Evolutionary conservation across 2,329 filamentous ascomycete genomes (phyloP).

Genomic region (Taxawa tesnikishii): DNA sequence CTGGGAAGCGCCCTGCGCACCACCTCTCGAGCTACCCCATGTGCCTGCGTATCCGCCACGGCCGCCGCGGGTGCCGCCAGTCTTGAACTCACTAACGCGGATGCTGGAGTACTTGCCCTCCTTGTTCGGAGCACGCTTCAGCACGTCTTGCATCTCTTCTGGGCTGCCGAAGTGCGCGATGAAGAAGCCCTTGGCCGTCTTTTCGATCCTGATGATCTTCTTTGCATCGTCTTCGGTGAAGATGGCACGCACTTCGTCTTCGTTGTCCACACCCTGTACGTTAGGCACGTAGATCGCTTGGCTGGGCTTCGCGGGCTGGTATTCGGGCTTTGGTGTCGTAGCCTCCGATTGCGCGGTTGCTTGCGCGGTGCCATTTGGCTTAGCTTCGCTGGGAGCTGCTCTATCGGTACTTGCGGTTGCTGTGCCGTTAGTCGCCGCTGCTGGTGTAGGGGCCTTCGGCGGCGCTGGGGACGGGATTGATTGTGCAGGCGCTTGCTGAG

Average conservation of each 20-base stretch:
- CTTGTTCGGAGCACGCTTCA: conserved; percentile 59
- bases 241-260: conserved; percentile 64
- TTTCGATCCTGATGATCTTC: conserved; percentile 59
- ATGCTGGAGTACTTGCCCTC: conserved; percentile 40
- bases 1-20: conserved; percentile 20
- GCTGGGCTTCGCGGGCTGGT: conserved; percentile 46
- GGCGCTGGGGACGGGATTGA: conserved; percentile 12
- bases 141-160: conserved; percentile 70
- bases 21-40: conserved; percentile 55
- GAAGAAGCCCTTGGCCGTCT: conserved; percentile 69
- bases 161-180: conserved; percentile 72
- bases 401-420: conserved; percentile 20
- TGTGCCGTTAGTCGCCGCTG: conserved; percentile 39
- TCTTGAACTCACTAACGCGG: conserved; percentile 58
- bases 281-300: conserved; percentile 76
- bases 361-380: conserved; percentile 34
- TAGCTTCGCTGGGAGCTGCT: conserved; percentile 9
- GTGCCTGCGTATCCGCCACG: conserved; percentile 38
- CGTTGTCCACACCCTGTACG: conserved; percentile 46
- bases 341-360: conserved; percentile 9
- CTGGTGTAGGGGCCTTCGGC: conserved; percentile 35
- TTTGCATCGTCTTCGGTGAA: conserved; percentile 72
- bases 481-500: conserved; percentile 7
- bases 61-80: conserved; percentile 23
- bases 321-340: conserved; percentile 19